Evolutionary conservation across 2,329 filamentous ascomycete species (phyloP).

Genomic region (Epichloe festucae): DNA sequence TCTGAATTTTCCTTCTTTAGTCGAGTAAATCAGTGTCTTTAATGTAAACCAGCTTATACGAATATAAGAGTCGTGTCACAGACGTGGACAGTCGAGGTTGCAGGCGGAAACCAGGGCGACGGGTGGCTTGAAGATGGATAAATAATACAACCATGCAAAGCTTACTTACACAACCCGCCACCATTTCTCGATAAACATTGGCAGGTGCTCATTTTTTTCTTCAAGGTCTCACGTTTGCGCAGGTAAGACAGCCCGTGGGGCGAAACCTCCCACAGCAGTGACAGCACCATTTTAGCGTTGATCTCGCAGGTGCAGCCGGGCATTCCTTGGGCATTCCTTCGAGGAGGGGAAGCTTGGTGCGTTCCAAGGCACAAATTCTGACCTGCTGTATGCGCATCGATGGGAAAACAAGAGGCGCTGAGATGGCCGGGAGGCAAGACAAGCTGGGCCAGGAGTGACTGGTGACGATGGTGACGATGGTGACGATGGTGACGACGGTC

Average conservation of each 20-base stretch:
- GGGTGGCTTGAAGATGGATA: constrained; percentile 1
- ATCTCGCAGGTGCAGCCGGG: neutral
- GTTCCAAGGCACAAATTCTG: neutral
- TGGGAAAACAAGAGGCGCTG: neutral
- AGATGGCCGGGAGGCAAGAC: too few species aligned
- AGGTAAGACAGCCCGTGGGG: constrained; percentile 8
- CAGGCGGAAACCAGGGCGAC: neutral
- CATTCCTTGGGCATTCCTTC: constrained; percentile 9
- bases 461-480: neutral
- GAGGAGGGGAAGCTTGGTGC: constrained; percentile 2
- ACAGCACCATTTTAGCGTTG: neutral
- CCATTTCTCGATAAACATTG: neutral
- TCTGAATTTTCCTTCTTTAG: too few species aligned
- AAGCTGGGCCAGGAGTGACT: neutral
- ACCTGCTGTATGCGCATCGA: neutral
- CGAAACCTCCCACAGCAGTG: constrained; percentile 2
- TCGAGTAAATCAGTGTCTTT: too few species aligned
- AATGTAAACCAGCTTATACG: neutral
- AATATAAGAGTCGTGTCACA: neutral
- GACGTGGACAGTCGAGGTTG: neutral
- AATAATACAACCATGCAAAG: neutral
- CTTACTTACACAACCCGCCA: neutral
- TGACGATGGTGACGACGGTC: neutral
- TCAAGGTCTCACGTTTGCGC: neutral
- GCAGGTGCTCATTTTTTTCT: neutral